Percentiles rank a stretch among this genome's conserved stretches.
Conservation (phyloP, 2,329 filamentous ascomycete genomes). For the Amauroascus niger region DNA sequence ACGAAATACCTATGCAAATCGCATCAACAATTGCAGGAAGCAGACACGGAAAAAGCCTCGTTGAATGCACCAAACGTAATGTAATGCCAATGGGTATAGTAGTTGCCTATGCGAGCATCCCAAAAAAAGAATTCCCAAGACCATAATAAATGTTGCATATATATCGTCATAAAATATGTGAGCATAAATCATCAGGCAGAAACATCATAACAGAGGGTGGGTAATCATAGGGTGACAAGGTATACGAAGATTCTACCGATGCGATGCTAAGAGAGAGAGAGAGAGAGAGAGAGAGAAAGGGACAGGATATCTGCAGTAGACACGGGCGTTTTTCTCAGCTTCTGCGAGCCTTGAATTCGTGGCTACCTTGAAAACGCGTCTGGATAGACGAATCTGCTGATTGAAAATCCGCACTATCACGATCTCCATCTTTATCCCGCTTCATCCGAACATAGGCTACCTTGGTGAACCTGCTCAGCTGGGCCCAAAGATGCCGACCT, state of each 20-base stretch:
- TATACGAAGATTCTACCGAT: too few species aligned
- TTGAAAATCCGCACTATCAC: background rate
- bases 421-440: conserved; percentile 45
- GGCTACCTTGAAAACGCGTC: conserved; percentile 1
- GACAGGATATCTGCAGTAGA: too few species aligned
- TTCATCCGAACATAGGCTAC: conserved; percentile 72
- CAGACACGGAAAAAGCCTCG: background rate
- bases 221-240: background rate
- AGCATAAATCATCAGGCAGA: background rate
- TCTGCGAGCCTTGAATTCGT: conserved; percentile 8
- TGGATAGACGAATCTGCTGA: background rate
- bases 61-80: background rate
- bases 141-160: background rate
- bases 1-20: too few species aligned
- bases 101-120: background rate
- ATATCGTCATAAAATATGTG: conserved; percentile 1
- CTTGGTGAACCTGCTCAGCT: conserved; percentile 78
- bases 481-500: conserved; percentile 84
- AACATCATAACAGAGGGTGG: background rate
- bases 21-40: too few species aligned
- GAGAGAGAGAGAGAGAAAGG: too few species aligned
- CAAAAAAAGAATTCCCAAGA: background rate
- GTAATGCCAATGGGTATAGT: conserved; percentile 4
- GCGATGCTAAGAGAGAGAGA: too few species aligned
- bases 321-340: too few species aligned